These are phyloP conservation scores for Schizochytrium sp. DNA, from an alignment of 108 stramenopile genomes.

Conservation along the genomic window DNA sequence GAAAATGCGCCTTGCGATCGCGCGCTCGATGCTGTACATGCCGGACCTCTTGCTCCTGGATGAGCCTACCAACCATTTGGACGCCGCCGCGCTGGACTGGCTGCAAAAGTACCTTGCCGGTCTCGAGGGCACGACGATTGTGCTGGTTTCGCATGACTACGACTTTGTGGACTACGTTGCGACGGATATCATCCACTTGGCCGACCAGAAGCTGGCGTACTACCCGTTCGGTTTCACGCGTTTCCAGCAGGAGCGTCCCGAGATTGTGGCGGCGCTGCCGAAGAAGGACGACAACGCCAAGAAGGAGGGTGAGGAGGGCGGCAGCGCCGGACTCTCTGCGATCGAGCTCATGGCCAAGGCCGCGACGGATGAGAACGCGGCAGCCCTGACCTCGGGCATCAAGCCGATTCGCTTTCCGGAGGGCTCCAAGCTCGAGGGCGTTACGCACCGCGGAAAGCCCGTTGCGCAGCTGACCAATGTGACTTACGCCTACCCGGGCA, in stretches of 20 bases:
- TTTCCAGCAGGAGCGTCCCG: slow-evolving; percentile 72
- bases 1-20: slow-evolving; percentile 94
- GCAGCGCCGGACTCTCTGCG: slow-evolving; percentile 77
- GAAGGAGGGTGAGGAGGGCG: slow-evolving; percentile 80
- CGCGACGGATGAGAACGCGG: slow-evolving; percentile 48
- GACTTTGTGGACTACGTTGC: slow-evolving; percentile 86
- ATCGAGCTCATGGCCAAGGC: slow-evolving; percentile 82
- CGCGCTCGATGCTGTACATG: slow-evolving; percentile 65
- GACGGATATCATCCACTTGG: slow-evolving; percentile 79
- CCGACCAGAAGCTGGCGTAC: slow-evolving; percentile 61
- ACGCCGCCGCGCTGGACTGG: slow-evolving; percentile 68
- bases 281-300: slow-evolving; percentile 95
- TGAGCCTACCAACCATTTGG: slow-evolving; percentile 69
- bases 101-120: slow-evolving; percentile 52
- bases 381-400: slow-evolving; percentile 69
- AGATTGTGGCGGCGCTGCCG: slow-evolving; percentile 82
- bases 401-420: slow-evolving; percentile 77
- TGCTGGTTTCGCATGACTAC: slow-evolving; percentile 89
- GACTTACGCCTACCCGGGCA: slow-evolving; percentile 89
- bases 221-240: slow-evolving; percentile 90
- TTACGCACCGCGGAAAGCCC: slow-evolving; percentile 62
- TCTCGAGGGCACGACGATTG: slow-evolving; percentile 63
- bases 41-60: slow-evolving; percentile 84
- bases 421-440: slow-evolving; percentile 51
- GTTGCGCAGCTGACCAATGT: slow-evolving; percentile 89